Conservation (phyloP, 345 rosid species). For the Aquilaria yunnanensis region DNA sequence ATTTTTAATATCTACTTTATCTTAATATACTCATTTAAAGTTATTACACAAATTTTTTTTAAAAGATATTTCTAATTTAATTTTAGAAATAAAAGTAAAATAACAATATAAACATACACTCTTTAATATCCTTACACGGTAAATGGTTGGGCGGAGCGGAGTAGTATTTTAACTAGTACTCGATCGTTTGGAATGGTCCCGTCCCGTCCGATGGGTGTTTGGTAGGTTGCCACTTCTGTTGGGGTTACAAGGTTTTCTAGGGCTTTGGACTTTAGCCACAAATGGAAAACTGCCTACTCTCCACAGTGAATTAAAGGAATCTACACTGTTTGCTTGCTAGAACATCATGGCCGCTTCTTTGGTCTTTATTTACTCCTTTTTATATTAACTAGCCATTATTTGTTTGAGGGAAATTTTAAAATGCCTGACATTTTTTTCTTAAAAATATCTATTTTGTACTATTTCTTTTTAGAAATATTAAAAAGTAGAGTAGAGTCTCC, state of each 20-base stretch:
- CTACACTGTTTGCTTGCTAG: conserved; percentile 17
- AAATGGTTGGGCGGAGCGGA: no score
- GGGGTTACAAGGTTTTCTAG: conserved; percentile 31
- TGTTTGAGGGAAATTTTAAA: background rate
- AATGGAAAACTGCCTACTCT: conserved; percentile 49
- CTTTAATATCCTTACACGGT: no score
- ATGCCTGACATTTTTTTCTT: background rate
- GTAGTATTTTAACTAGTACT: no score
- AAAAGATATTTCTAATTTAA: no score
- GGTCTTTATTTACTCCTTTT: background rate
- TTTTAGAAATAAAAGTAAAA: background rate
- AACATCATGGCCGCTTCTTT: background rate
- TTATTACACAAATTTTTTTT: no score
- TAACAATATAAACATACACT: background rate
- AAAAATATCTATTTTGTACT: background rate
- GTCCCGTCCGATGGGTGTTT: conserved; percentile 5
- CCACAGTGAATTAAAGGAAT: conserved; percentile 25
- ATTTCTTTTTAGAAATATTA: background rate
- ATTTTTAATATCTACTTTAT: no score
- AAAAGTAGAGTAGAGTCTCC: background rate
- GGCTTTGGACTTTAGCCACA: conserved; percentile 37
- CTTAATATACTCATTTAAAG: no score
- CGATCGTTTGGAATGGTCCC: no score
- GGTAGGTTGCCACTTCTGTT: conserved; percentile 36
- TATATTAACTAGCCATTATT: background rate